Evolutionary conservation across 2,329 filamentous ascomycete species (phyloP).

Genomic region (Colletotrichum incanum): DNA sequence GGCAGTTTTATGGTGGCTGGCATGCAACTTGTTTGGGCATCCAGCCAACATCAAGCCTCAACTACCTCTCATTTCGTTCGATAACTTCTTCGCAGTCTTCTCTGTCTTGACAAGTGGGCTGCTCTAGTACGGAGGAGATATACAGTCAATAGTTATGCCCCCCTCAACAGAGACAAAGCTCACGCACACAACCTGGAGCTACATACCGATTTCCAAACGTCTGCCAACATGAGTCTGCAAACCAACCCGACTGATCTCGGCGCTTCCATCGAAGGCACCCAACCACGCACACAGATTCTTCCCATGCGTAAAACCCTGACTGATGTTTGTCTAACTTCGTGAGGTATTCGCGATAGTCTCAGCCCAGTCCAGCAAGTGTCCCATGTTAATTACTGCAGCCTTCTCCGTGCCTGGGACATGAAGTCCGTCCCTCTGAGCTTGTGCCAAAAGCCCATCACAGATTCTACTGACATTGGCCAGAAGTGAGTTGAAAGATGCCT

Average conservation of each 20-base stretch:
- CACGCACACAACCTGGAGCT: background rate
- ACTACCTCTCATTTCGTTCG: background rate
- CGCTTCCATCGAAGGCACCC: conserved; percentile 23
- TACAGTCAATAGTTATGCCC: background rate
- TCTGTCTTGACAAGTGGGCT: background rate
- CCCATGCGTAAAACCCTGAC: conserved; percentile 24
- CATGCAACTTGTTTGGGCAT: background rate
- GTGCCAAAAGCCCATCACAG: conserved; percentile 51
- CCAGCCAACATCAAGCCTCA: background rate
- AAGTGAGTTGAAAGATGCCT: conserved; percentile 46
- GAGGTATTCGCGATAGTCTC: conserved; percentile 47
- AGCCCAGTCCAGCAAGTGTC: conserved; percentile 49
- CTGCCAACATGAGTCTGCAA: background rate
- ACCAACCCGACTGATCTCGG: background rate
- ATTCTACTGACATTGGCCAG: conserved; percentile 51
- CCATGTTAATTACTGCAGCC: conserved; percentile 50
- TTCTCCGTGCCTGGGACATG: conserved; percentile 50
- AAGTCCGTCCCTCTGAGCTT: conserved; percentile 50
- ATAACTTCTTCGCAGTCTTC: background rate
- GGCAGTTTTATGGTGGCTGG: background rate
- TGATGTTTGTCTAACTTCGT: background rate
- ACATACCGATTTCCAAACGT: background rate
- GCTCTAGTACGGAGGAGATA: background rate
- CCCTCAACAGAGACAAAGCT: background rate
- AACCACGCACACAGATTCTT: conserved; percentile 48